Conservation (phyloP, 2,329 filamentous ascomycete species). For the Orbilia blumenaviensis region DNA sequence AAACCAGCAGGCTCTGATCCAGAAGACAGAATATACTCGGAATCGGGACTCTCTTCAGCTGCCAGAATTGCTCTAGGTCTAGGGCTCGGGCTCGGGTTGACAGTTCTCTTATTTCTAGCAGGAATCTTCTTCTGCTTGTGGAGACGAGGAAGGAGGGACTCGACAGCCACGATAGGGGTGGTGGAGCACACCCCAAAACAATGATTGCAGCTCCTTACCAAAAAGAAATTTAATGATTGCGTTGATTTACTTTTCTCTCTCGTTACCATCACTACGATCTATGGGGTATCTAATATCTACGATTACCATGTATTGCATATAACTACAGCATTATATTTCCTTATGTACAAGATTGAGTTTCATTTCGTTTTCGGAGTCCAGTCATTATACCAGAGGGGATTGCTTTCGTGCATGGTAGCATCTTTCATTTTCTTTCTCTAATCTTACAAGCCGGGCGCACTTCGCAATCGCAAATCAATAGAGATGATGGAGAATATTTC, state of each 20-base stretch:
- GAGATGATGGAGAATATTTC: background rate
- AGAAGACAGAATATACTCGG: background rate
- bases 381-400: conserved; percentile 46
- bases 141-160: conserved; percentile 17
- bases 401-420: conserved; percentile 33
- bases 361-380: conserved; percentile 36
- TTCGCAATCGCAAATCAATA: conserved; percentile 14
- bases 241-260: conserved; percentile 8
- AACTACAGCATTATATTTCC: conserved; percentile 13
- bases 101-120: conserved; percentile 39
- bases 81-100: conserved; percentile 32
- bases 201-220: conserved; percentile 7
- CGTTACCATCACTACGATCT: conserved; percentile 8
- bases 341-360: conserved; percentile 49
- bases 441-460: conserved; percentile 18
- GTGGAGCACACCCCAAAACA: conserved; percentile 1
- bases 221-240: conserved; percentile 24
- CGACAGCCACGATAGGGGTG: background rate
- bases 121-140: conserved; percentile 40
- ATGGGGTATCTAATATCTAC: conserved; percentile 43
- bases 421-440: conserved; percentile 22
- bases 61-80: conserved; percentile 45
- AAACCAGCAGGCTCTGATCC: background rate
- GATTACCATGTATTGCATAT: conserved; percentile 41
- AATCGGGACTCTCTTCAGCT: conserved; percentile 25